Evolutionary conservation across 768 basidiomycete species (phyloP).

Genomic region (Suillus subalutaceus): DNA sequence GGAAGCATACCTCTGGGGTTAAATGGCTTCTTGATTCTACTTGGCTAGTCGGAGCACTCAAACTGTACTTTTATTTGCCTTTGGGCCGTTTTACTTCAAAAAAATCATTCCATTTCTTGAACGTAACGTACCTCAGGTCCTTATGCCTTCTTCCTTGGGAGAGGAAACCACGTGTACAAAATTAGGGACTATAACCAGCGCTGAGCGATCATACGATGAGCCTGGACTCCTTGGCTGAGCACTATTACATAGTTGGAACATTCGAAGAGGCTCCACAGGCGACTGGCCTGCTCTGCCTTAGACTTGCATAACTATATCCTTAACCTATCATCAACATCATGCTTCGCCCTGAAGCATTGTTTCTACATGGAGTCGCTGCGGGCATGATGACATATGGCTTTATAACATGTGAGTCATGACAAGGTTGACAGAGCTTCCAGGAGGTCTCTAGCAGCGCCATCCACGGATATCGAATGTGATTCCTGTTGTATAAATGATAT

Average conservation of each 20-base stretch:
- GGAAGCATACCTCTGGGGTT: slow-evolving; percentile 36
- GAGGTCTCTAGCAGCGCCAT: not conserved
- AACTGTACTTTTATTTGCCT: not conserved
- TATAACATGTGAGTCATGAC: slow-evolving; percentile 1
- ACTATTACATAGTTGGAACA: not conserved
- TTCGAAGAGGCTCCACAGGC: not conserved
- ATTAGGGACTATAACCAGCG: not conserved
- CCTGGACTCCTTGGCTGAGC: not conserved
- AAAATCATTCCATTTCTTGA: not conserved
- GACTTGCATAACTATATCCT: not conserved
- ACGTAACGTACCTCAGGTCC: not conserved
- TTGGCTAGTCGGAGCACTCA: not conserved
- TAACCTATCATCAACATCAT: not conserved
- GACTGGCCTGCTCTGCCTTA: not conserved
- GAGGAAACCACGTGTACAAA: not conserved
- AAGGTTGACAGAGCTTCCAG: not conserved
- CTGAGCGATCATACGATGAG: too few species aligned
- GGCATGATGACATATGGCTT: slow-evolving; percentile 42
- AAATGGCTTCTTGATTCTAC: slow-evolving; percentile 7
- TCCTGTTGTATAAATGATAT: not conserved
- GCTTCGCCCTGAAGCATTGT: slow-evolving; percentile 16
- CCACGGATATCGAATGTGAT: not conserved
- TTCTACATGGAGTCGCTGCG: slow-evolving; percentile 36
- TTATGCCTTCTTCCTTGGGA: not conserved
- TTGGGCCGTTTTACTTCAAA: not conserved